These are phyloP conservation scores for Trichoderma asperellum DNA, from an alignment of 2,329 filamentous ascomycete species.

Conservation along the genomic window DNA sequence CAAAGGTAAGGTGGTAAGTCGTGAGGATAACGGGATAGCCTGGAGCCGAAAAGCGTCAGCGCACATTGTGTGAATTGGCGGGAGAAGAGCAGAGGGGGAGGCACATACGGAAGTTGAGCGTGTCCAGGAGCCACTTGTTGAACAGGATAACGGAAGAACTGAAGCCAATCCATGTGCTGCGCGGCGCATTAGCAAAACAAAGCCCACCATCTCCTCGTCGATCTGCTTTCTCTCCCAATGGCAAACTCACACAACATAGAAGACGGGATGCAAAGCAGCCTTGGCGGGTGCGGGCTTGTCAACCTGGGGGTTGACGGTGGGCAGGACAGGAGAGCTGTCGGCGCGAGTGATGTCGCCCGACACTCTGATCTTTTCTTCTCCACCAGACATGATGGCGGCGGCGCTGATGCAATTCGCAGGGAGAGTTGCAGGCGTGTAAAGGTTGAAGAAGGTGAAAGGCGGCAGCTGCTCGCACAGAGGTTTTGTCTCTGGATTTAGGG, in stretches of 20 bases:
- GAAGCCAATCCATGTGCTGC: slow-evolving; percentile 86
- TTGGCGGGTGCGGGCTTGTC: slow-evolving; percentile 72
- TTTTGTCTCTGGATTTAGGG: slow-evolving; percentile 24
- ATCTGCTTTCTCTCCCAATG: neutral
- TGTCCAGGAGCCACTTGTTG: slow-evolving; percentile 98
- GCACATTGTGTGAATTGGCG: neutral
- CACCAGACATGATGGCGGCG: slow-evolving; percentile 41
- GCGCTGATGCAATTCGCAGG: slow-evolving; percentile 7
- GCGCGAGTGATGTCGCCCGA: slow-evolving; percentile 74
- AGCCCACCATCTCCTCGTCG: neutral
- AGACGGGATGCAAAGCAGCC: slow-evolving; percentile 72
- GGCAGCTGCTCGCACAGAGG: slow-evolving; percentile 42
- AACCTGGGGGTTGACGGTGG: slow-evolving; percentile 75
- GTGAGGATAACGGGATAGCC: slow-evolving; percentile 81
- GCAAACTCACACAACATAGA: slow-evolving; percentile 73
- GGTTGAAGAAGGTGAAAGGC: neutral
- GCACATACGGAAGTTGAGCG: slow-evolving; percentile 69
- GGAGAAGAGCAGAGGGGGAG: neutral
- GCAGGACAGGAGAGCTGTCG: slow-evolving; percentile 68
- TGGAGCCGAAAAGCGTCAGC: slow-evolving; percentile 40
- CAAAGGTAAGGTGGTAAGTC: slow-evolving; percentile 93
- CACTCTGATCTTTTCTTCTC: slow-evolving; percentile 79
- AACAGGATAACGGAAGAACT: slow-evolving; percentile 96
- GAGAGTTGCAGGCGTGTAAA: slow-evolving; percentile 9
- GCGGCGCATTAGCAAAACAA: slow-evolving; percentile 9